These are phyloP conservation scores for Baudoinia panamericana DNA, from an alignment of 495 filamentous ascomycete genomes.

Conservation along the genomic window DNA sequence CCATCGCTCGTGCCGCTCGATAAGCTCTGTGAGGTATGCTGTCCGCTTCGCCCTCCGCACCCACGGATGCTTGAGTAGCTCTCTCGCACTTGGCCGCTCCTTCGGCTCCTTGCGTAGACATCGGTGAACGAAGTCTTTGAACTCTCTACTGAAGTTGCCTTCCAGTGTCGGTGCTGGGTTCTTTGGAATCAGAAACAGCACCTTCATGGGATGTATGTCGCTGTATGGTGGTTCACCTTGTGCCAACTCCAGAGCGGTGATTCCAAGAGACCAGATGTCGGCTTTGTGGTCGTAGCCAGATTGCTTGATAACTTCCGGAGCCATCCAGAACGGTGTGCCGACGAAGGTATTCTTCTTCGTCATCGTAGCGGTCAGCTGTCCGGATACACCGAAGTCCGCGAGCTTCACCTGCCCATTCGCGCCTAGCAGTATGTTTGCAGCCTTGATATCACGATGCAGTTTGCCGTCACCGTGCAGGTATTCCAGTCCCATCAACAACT, in stretches of 20 bases:
- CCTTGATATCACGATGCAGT: conserved; percentile 95
- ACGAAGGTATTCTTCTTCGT: conserved; percentile 99
- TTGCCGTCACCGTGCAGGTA: conserved; percentile 93
- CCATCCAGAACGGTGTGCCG: conserved; percentile 99
- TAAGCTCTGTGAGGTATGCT: conserved; percentile 79
- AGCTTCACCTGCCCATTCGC: conserved; percentile 90
- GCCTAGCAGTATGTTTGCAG: conserved; percentile 78
- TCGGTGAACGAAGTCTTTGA: conserved; percentile 87
- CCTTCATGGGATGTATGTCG: conserved; percentile 98
- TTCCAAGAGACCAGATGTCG: conserved; percentile 98
- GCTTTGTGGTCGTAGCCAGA: conserved; percentile 97
- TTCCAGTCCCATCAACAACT: conserved; percentile 78
- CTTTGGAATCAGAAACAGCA: conserved; percentile 91
- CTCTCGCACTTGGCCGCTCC: conserved; percentile 74
- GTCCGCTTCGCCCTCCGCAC: conserved; percentile 81
- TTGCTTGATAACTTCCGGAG: conserved; percentile 96
- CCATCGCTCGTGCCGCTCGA: conserved; percentile 82
- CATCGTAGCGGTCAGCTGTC: conserved; percentile 97
- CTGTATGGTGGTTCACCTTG: conserved; percentile 90
- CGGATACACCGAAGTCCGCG: conserved; percentile 94
- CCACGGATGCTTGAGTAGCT: conserved; percentile 81
- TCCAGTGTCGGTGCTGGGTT: conserved; percentile 73
- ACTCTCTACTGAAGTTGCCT: conserved; percentile 74
- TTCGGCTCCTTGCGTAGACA: conserved; percentile 79
- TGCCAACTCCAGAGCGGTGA: conserved; percentile 87